Percentiles rank a stretch among this genome's conserved stretches.
These are phyloP conservation scores for Globisporangium barbulae DNA, from an alignment of 352 stramenopile genomes.

Conservation along the genomic window DNA sequence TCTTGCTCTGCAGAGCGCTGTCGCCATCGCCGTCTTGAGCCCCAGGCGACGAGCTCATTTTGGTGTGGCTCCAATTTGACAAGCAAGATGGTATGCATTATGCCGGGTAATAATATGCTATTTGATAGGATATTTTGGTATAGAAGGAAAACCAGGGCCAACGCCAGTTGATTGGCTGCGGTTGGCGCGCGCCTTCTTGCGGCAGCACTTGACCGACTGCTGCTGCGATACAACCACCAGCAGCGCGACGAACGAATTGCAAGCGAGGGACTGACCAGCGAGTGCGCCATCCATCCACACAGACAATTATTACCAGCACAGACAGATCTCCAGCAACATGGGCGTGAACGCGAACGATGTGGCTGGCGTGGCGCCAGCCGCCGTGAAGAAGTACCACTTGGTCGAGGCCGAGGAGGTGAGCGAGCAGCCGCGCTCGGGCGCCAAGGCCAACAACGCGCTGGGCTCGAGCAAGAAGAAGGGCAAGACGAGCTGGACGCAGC, in stretches of 20 bases:
- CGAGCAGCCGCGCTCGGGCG: conserved; percentile 14
- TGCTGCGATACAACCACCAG: neutral
- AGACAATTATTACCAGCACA: neutral
- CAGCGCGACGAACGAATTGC: neutral
- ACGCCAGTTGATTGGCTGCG: conserved; percentile 6
- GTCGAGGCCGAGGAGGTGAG: conserved; percentile 83
- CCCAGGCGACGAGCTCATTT: neutral
- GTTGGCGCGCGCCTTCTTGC: neutral
- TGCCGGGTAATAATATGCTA: neutral
- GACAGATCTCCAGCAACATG: conserved; percentile 20
- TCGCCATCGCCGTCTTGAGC: neutral
- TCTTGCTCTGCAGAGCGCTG: conserved; percentile 31
- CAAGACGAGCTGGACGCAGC: conserved; percentile 78
- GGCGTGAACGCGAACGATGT: conserved; percentile 34
- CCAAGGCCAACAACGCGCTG: conserved; percentile 5
- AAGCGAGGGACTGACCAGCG: neutral
- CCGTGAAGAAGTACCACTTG: conserved; percentile 75
- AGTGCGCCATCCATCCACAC: conserved; percentile 2
- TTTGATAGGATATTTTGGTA: neutral
- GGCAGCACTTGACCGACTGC: neutral
- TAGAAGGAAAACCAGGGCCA: neutral
- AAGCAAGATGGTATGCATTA: neutral
- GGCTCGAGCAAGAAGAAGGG: conserved; percentile 49
- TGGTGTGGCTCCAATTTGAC: neutral
- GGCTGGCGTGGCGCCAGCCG: conserved; percentile 12